phyloP scores from a whole-genome alignment of 768 basidiomycete genomes.

The Suillus cothurnatus region DNA sequence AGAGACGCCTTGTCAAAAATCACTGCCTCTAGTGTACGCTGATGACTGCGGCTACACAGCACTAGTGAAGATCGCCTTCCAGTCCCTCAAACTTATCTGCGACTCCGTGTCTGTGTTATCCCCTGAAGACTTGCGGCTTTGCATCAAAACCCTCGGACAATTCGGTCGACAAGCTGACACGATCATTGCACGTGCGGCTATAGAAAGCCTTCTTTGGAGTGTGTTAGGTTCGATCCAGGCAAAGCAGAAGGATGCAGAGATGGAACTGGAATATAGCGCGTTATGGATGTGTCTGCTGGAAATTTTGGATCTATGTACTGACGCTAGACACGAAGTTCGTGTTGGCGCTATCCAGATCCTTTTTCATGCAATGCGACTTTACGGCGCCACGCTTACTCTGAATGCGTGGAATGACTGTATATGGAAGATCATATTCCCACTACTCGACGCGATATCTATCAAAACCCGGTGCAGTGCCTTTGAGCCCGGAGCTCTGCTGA shows the following conservation, averaged over 20 bases:
- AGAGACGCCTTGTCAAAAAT: conserved; percentile 39
- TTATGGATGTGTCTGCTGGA: conserved; percentile 93
- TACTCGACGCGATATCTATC: conserved; percentile 68
- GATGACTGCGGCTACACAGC: conserved; percentile 70
- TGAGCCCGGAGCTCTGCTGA: conserved; percentile 13
- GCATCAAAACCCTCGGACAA: conserved; percentile 87
- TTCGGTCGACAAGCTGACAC: conserved; percentile 94
- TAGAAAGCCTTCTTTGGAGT: conserved; percentile 92
- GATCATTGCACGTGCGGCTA: conserved; percentile 93
- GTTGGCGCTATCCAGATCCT: conserved; percentile 94
- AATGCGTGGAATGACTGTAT: conserved; percentile 89
- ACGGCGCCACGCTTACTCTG: conserved; percentile 80
- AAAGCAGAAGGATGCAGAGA: conserved; percentile 65
- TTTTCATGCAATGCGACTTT: conserved; percentile 91
- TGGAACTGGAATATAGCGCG: conserved; percentile 71
- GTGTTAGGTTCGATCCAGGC: conserved; percentile 94
- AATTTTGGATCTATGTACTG: conserved; percentile 80
- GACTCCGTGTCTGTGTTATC: conserved; percentile 87
- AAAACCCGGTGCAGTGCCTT: conserved; percentile 47
- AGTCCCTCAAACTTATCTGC: conserved; percentile 90
- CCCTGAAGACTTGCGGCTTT: conserved; percentile 78
- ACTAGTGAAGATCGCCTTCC: conserved; percentile 91
- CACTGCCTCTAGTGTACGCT: conserved; percentile 55
- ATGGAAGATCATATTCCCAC: conserved; percentile 86
- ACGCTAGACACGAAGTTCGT: conserved; percentile 83